Base-by-base conservation (phyloP, 2,329 filamentous ascomycete genomes). In the Immersiporthe knoxdaviesiana region DNA sequence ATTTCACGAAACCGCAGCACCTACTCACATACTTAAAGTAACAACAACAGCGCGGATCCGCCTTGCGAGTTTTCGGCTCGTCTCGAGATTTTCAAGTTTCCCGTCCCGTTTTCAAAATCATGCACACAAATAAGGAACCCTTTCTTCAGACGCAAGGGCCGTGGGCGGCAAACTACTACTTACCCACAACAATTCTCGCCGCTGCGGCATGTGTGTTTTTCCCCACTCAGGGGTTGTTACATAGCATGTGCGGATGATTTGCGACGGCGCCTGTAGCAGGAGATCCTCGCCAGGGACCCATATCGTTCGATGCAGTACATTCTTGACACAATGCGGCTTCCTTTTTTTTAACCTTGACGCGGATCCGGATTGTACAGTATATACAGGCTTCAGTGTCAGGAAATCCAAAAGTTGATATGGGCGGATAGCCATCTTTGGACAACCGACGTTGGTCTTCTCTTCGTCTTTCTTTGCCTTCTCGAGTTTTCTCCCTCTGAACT, bases 181-280 rank as follows among this genome's bases (percentile, higher is more conserved):
- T 27, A 27, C 35, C 35, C 47, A 41, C 47, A n/a, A 10, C 35
- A 35, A n/a, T n/a, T 30, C 24, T 56, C 50, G 56, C 63, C 24
- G 47, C 30, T 8, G 30, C 50, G 21, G 30, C 11, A 30, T 35
- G 35, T 35, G 30, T n/a, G n/a, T n/a, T n/a, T n/a, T 30, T 27
- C 44, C 64, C 64, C 68, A 69, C 68, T 63, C 68, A 69, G 68
- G 68, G 68, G 68, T 47, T 58, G 63, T 65, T n/a, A n/a, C n/a
- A n/a, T n/a, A n/a, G n/a, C n/a, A 69, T 65, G 60, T 69, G 68
- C 68, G 64, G 64, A 59, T 56, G 59, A 69, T 37, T 24, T 69
- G 68, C 64, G 59, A 69, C 68, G 64, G 64, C 68, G 21, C 61
- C 59, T 54, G 68, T 69, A 63, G 68, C 68, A 69, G 68, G 52